A percentile compares a stretch with the other conserved stretches of the same genome.
phyloP scores from a whole-genome alignment of 2,329 filamentous ascomycete species.

The Talaromyces sp. region DNA sequence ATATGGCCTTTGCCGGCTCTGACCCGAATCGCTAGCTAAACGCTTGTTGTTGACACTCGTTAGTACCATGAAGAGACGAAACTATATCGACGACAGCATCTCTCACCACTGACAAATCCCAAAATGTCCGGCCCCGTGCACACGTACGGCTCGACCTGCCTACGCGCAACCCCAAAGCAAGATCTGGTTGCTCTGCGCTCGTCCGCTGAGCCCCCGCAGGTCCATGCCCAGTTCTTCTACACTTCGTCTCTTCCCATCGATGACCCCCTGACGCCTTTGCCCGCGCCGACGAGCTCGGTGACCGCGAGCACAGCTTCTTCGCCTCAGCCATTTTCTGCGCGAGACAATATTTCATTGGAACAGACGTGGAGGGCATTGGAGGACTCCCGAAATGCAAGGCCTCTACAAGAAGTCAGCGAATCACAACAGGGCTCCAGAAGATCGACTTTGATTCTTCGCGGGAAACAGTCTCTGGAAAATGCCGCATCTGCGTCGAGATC shows the following conservation, averaged over 20 bases:
- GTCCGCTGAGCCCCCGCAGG: constrained; percentile 47
- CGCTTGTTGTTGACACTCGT: not conserved
- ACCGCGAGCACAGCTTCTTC: constrained; percentile 51
- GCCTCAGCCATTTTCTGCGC: constrained; percentile 69
- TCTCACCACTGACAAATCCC: not conserved
- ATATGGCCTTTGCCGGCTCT: not conserved
- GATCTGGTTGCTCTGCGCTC: constrained; percentile 26
- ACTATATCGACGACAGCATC: not conserved
- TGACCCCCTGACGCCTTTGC: constrained; percentile 71
- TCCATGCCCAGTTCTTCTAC: constrained; percentile 78
- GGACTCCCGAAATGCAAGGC: constrained; percentile 13
- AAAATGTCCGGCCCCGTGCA: constrained; percentile 44
- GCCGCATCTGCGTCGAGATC: constrained; percentile 6
- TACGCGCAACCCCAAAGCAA: constrained; percentile 32
- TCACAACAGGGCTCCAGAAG: constrained; percentile 10
- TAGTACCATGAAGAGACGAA: not conserved
- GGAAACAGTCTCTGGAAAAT: constrained; percentile 11
- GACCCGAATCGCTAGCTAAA: not conserved
- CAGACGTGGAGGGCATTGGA: constrained; percentile 64
- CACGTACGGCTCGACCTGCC: constrained; percentile 57
- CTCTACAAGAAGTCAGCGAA: constrained; percentile 2
- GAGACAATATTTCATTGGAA: constrained; percentile 75
- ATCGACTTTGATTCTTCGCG: constrained; percentile 20
- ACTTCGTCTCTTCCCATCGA: constrained; percentile 76
- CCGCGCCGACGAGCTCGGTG: constrained; percentile 44